Conservation (phyloP, 345 rosid species). For the Carallia pectinifolia region DNA sequence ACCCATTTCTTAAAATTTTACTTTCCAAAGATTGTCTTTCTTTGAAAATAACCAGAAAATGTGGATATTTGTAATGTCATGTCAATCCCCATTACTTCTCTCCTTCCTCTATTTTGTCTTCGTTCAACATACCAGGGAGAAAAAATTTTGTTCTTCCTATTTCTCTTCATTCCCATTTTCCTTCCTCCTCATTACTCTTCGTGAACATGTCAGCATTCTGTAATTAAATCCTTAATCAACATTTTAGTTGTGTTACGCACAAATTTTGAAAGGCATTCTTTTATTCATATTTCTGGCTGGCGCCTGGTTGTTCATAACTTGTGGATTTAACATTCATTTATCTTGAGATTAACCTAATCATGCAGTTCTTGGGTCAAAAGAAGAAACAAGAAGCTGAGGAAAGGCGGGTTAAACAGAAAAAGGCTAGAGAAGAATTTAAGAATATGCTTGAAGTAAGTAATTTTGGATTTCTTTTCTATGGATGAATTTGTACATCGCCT, state of each 20-base stretch:
- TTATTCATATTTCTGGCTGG: constrained; percentile 15
- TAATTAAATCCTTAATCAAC: constrained; percentile 1
- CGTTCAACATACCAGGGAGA: too few relatives aligned
- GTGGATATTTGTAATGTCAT: too few relatives aligned
- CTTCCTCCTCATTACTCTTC: background rate
- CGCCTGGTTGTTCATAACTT: constrained; percentile 10
- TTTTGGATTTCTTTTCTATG: constrained; percentile 12
- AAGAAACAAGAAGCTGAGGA: constrained; percentile 83
- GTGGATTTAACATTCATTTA: constrained; percentile 8
- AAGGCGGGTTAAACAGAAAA: constrained; percentile 64
- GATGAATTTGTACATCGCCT: background rate
- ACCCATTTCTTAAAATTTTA: too few relatives aligned
- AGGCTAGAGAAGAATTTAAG: constrained; percentile 69
- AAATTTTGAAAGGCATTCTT: constrained; percentile 7
- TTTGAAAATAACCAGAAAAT: too few relatives aligned
- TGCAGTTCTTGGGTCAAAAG: constrained; percentile 71
- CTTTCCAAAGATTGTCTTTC: too few relatives aligned
- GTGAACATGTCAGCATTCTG: background rate
- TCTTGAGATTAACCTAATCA: constrained; percentile 14
- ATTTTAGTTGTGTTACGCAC: constrained; percentile 9
- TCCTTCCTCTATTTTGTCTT: too few relatives aligned
- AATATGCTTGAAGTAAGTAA: constrained; percentile 79
- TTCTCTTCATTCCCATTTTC: background rate
- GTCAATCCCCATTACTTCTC: too few relatives aligned
- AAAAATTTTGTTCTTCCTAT: background rate